phyloP scores from a whole-genome alignment of 2,329 filamentous ascomycete species.

The Rhinocladiella similis region DNA sequence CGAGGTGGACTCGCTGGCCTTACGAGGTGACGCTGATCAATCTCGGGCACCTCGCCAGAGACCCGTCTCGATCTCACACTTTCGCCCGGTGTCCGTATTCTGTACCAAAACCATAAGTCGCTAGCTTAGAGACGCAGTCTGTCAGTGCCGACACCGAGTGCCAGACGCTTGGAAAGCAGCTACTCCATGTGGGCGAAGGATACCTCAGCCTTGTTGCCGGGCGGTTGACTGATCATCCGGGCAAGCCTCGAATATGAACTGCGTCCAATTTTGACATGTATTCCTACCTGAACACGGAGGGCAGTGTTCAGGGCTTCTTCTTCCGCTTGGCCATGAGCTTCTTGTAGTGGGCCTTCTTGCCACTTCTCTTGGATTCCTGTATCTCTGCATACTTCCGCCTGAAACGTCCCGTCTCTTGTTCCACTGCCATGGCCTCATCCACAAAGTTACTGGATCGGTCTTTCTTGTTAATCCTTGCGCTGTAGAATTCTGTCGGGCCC shows the following conservation, averaged over 20 bases:
- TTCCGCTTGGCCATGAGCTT: conserved; percentile 64
- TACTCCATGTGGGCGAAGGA: no score
- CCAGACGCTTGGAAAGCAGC: no score
- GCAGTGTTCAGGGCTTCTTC: conserved; percentile 15
- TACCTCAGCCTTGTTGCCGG: no score
- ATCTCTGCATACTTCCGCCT: conserved; percentile 86
- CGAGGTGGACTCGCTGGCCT: neutral
- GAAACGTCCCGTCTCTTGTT: conserved; percentile 69
- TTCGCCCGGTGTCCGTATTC: no score
- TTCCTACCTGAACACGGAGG: neutral
- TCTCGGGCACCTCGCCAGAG: neutral
- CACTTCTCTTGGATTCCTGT: conserved; percentile 77
- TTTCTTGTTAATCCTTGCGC: conserved; percentile 76
- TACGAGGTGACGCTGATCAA: neutral
- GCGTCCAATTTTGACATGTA: neutral
- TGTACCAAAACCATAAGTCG: no score
- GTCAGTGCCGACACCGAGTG: no score
- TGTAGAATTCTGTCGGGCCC: conserved; percentile 85
- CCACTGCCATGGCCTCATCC: conserved; percentile 74
- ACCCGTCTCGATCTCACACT: neutral
- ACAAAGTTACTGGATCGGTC: conserved; percentile 85
- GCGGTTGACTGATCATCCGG: neutral
- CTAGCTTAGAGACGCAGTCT: no score
- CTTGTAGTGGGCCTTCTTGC: conserved; percentile 88
- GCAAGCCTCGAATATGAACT: no score